Evolutionary conservation across 768 basidiomycete genomes (phyloP), one percentile per base, ranked within the genome.

Genomic region (Leccinum boreale): DNA sequence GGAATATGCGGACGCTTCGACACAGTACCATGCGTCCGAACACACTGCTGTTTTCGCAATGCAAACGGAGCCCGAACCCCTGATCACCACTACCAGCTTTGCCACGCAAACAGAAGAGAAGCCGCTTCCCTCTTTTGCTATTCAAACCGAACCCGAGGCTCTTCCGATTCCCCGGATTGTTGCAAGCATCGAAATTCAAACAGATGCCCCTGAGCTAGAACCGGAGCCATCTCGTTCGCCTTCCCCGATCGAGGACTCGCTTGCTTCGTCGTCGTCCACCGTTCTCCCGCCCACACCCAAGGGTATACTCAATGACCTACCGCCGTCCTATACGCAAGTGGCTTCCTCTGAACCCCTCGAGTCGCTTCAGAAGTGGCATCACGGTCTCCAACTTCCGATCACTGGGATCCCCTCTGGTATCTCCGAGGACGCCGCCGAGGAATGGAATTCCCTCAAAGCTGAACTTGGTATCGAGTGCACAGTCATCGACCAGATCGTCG

Each of bases 361-460:
- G 52, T 77, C 81, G 2, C 77, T 92, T 53, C 84, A 79, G 66
- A 84, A 86, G 57, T 90, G 86, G 83, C 91, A 93, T 67, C 77
- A 77, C 3, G 88, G 87, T 33, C 78, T 81, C 17, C 63, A 69
- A 39, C 58, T 79, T 35, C 81, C 80, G 8, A 70, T 80, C 52
- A 76, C 78, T 45, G 69, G 64, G n/a, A 45, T 78, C 23, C 52
- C 70, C 2, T 81, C 80, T 3, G 86, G 85, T 11, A 74, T 93
- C 26, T 85, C 89, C 4, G 79, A 82, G 53, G 89, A 90, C 35
- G 76, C 83, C 2, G 70, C 80, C 23, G 88, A 87, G 61, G 90
- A 90, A 61, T 93, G 91, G 92, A 84, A 83, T 61, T 80, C 85
- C 7, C 74, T 93, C 54, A 90, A 93, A 72, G 83, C 83, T 26